These are phyloP conservation scores for Trapa incisa DNA, from an alignment of 345 rosid genomes.

Conservation along the genomic window DNA sequence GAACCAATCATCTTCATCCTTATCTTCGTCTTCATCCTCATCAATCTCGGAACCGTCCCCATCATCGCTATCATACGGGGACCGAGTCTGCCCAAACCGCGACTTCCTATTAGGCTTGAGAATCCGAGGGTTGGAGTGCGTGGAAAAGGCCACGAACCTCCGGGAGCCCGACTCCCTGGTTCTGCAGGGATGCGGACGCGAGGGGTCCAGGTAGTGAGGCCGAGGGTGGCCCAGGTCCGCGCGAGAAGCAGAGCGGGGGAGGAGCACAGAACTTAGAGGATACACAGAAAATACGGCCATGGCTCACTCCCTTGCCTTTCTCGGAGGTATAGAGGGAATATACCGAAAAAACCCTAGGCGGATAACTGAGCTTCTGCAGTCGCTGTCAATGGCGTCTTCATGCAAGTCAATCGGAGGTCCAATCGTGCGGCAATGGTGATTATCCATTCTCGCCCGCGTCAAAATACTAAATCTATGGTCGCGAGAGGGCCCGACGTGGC, in stretches of 20 bases:
- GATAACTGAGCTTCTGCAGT: slow-evolving; percentile 4
- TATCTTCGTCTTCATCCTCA: slow-evolving; percentile 20
- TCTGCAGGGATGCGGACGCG: neutral
- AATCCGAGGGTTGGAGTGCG: slow-evolving; percentile 71
- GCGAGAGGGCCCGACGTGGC: slow-evolving; percentile 20
- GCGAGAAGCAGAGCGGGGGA: neutral
- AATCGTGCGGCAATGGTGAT: neutral
- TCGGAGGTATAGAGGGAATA: slow-evolving; percentile 3
- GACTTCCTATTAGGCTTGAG: slow-evolving; percentile 67
- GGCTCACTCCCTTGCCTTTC: neutral
- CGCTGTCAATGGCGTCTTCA: slow-evolving; percentile 8
- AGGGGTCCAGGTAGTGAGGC: neutral
- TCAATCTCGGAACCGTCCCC: slow-evolving; percentile 23
- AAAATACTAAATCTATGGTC: too few species aligned
- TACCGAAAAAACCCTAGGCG: slow-evolving; percentile 16
- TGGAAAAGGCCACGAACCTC: slow-evolving; percentile 33
- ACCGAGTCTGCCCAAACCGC: slow-evolving; percentile 34
- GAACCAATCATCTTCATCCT: slow-evolving; percentile 30
- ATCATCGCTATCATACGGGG: slow-evolving; percentile 34
- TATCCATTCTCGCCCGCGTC: too few species aligned
- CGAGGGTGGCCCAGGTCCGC: neutral
- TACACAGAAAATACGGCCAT: slow-evolving; percentile 10
- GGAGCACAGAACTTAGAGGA: slow-evolving; percentile 1
- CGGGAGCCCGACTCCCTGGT: slow-evolving; percentile 10
- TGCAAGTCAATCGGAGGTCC: neutral